Evolutionary conservation across 208 protist genomes (phyloP), one percentile per base, ranked within the genome.

Genomic region (Leishmania major): DNA sequence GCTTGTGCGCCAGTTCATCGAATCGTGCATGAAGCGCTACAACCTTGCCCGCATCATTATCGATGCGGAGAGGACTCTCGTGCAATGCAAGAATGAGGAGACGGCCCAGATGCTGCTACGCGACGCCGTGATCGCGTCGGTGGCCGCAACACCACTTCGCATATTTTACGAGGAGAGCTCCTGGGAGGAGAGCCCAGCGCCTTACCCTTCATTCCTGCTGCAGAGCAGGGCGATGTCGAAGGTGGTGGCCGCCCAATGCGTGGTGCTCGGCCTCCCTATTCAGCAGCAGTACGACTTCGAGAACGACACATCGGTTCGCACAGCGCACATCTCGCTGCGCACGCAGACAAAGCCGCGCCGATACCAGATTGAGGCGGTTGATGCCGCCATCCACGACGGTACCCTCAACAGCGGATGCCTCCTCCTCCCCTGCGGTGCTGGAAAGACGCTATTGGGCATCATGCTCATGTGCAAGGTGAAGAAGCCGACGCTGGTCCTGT

Each of bases 381-480:
- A 96, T 67, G 92, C 93, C 19, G 90, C 90, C 22, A 87, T 88
- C 19, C 79, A 76, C 35, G 87, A 91, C 31, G 92, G 93, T 15
- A 87, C 81, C 45, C 82, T 97, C 45, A 89, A 89, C 75, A 98
- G 94, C 86, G 99, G 99, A 35, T 98, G 99, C 64, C 98, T 99
- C 71, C 98, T 99, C 31, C 93, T 99, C 10, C 99, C 99, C 7
- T 99, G 99, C 91, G 99, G 99, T 43, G 99, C 99, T 11, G 99
- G 99, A 37, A 99, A 99, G 92, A 99, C 99, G 19, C 92, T 99
- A 22, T 97, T 99, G 25, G 99, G 99, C 43, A 99, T 99, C 47
- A 99, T 99, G 78, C 95, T 99, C 2, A 90, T 97, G 47, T 96
- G 89, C 77, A 99, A 98, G 45, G 95, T 99, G 62, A 98, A 99